Conservation (phyloP, 768 basidiomycete species). For the Russula brevipes region DNA sequence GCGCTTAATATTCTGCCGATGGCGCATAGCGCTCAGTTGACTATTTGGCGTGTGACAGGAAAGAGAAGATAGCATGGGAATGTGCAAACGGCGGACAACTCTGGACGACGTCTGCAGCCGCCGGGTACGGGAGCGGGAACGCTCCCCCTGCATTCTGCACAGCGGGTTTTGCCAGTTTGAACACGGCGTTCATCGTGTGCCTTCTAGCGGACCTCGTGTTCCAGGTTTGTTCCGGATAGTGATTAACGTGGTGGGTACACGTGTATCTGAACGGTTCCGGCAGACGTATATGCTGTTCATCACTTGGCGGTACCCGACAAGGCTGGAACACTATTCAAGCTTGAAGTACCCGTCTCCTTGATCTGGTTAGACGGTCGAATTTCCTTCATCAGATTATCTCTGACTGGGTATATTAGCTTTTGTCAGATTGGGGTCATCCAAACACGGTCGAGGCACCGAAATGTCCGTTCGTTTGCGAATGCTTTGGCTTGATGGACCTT, state of each 20-base stretch:
- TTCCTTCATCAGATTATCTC: neutral
- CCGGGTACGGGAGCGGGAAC: constrained; percentile 40
- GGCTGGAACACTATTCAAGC: constrained; percentile 58
- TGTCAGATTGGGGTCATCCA: neutral
- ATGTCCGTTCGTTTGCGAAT: constrained; percentile 17
- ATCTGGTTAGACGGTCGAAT: constrained; percentile 44
- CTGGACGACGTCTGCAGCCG: constrained; percentile 44
- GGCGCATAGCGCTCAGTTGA: constrained; percentile 6
- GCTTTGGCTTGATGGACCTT: constrained; percentile 29
- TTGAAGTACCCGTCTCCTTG: constrained; percentile 55
- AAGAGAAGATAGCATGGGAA: constrained; percentile 67
- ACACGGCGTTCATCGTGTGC: constrained; percentile 59
- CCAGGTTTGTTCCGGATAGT: constrained; percentile 44
- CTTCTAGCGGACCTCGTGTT: constrained; percentile 61
- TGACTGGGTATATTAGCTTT: constrained; percentile 33
- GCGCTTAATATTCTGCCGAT: constrained; percentile 26
- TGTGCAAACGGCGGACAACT: constrained; percentile 66
- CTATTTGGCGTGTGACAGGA: constrained; percentile 35
- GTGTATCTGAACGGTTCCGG: constrained; percentile 14
- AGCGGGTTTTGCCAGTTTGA: constrained; percentile 53
- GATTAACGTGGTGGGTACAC: constrained; percentile 18
- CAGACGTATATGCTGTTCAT: constrained; percentile 76
- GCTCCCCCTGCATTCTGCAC: constrained; percentile 55
- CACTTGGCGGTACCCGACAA: constrained; percentile 67
- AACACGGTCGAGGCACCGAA: neutral